A percentile compares a stretch with the other conserved stretches of the same genome.
phyloP scores from a whole-genome alignment of 2,329 filamentous ascomycete species.

The Trichoderma citrinoviride region DNA sequence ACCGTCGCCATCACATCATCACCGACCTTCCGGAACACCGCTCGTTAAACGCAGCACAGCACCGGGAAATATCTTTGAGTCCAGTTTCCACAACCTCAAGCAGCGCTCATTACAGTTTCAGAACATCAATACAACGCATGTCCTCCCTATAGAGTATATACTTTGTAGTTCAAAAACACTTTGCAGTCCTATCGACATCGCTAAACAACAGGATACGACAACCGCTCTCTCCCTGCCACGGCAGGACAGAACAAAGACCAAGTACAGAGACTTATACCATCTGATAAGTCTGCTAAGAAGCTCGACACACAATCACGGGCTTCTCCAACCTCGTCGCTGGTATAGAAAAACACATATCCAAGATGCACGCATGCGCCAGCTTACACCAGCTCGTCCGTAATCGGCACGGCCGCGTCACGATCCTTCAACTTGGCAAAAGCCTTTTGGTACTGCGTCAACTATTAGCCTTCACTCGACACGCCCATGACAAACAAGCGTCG shows the following conservation, averaged over 20 bases:
- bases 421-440: constrained; percentile 33
- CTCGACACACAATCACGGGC: background rate
- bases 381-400: constrained; percentile 35
- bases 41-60: background rate
- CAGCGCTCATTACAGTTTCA: background rate
- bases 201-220: background rate
- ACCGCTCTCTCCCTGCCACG: background rate
- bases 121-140: background rate
- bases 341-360: background rate
- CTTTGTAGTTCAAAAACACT: background rate
- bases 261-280: constrained; percentile 7
- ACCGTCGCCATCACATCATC: background rate
- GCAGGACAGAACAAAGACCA: background rate
- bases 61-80: background rate
- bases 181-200: background rate
- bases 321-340: background rate
- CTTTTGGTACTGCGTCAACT: constrained; percentile 33
- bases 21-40: background rate
- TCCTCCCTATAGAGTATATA: background rate
- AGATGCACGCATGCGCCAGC: background rate
- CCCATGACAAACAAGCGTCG: background rate
- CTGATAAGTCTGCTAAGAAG: background rate
- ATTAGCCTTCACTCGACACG: constrained; percentile 5
- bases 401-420: constrained; percentile 18
- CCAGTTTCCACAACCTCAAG: background rate